Evolutionary conservation across 1,284 basidiomycete species (phyloP).

Genomic region (Bondarzewia mesenterica): DNA sequence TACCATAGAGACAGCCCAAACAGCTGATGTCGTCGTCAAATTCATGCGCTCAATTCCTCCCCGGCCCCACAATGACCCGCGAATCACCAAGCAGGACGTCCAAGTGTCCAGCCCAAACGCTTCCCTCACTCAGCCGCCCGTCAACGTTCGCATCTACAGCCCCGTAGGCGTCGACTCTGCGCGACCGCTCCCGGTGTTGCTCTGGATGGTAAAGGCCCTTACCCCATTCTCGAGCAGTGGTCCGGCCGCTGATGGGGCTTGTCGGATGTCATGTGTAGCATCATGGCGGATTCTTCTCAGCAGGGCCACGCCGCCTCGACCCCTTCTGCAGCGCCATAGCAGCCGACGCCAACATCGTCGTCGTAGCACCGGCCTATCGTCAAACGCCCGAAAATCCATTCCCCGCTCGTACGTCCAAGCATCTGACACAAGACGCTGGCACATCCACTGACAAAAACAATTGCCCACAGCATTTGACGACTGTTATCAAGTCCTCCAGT

Average conservation of each 20-base stretch:
- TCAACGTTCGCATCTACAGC: neutral
- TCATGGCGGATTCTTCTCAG: neutral
- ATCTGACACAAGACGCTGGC: neutral
- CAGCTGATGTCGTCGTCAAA: neutral
- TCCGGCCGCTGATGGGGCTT: neutral
- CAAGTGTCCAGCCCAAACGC: conserved; percentile 1
- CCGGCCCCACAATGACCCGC: neutral
- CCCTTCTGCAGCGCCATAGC: neutral
- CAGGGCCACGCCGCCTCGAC: neutral
- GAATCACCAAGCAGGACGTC: neutral
- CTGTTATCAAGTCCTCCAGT: neutral
- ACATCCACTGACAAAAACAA: neutral
- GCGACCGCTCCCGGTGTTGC: neutral
- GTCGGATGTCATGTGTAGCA: neutral
- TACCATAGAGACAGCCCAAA: neutral
- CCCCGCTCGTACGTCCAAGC: neutral
- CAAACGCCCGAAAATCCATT: neutral
- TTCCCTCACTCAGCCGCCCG: neutral
- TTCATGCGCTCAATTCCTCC: neutral
- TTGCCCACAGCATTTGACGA: neutral
- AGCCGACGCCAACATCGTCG: neutral
- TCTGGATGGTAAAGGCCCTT: neutral
- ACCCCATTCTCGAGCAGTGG: neutral
- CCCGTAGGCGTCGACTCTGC: neutral
- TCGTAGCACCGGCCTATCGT: neutral